Percentiles rank a stretch among this genome's conserved stretches.
Evolutionary conservation across 2,329 filamentous ascomycete species (phyloP).

Genomic region (Mycogone perniciosa): DNA sequence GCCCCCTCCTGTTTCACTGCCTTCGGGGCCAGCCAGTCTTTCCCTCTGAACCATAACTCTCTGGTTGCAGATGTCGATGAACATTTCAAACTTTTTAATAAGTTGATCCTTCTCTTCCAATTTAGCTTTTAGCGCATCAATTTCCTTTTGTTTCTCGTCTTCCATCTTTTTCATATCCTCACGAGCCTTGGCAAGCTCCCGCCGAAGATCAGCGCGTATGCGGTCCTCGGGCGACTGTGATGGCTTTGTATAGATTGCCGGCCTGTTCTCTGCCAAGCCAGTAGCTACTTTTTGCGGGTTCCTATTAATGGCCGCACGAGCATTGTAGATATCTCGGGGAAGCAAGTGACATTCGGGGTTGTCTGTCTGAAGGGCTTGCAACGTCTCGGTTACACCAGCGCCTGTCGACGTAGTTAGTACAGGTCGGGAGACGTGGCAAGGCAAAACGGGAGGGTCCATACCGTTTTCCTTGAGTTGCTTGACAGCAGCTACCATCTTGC

Average conservation of each 20-base stretch:
- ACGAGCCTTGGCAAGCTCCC: conserved; percentile 52
- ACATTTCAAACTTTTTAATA: conserved; percentile 61
- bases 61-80: conserved; percentile 63
- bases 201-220: conserved; percentile 54
- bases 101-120: conserved; percentile 57
- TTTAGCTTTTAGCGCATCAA: conserved; percentile 51
- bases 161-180: conserved; percentile 51
- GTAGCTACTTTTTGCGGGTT: conserved; percentile 57
- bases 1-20: conserved; percentile 20
- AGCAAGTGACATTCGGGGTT: conserved; percentile 58
- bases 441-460: conserved; percentile 20
- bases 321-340: conserved; percentile 62
- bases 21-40: conserved; percentile 35
- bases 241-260: conserved; percentile 61
- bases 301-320: conserved; percentile 58
- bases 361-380: conserved; percentile 58
- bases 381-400: conserved; percentile 58
- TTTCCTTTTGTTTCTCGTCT: conserved; percentile 51
- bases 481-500: conserved; percentile 61
- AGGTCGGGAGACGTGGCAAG: too few species aligned
- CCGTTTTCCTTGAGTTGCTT: conserved; percentile 61
- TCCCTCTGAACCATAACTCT: conserved; percentile 58
- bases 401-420: conserved; percentile 33
- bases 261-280: conserved; percentile 53
- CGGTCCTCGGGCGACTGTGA: conserved; percentile 57